Conservation (phyloP, 1,139 yeast genomes). For the Kurtzmaniella quercitrusa region DNA sequence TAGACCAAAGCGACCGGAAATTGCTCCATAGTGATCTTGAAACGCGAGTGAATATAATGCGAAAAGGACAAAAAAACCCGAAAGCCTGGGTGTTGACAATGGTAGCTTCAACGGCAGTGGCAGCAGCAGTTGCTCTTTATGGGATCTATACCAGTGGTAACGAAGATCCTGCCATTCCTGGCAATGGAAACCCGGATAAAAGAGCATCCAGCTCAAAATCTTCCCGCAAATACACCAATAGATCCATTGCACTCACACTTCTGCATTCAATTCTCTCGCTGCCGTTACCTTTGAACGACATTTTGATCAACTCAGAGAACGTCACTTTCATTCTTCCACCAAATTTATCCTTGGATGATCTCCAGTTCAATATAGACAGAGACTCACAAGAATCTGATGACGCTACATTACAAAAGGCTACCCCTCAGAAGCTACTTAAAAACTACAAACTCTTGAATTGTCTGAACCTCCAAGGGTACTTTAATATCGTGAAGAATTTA, state of each 20-base stretch:
- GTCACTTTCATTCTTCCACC: constrained; percentile 48
- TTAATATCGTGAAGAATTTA: constrained; percentile 37
- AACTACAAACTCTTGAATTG: constrained; percentile 42
- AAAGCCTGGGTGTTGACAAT: constrained; percentile 32
- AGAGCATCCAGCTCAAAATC: constrained; percentile 4
- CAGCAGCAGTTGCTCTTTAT: constrained; percentile 17
- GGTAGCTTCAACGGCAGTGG: constrained; percentile 34
- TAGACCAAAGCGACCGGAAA: background rate
- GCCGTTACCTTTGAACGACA: constrained; percentile 37
- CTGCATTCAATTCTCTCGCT: constrained; percentile 40
- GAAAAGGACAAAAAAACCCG: constrained; percentile 22
- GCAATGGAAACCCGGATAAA: too few relatives aligned
- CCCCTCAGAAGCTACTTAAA: constrained; percentile 20
- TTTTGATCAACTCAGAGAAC: constrained; percentile 33
- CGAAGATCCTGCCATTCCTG: background rate
- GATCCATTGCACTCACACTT: constrained; percentile 41
- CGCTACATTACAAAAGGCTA: background rate
- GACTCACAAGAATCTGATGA: background rate
- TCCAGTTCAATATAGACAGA: constrained; percentile 19
- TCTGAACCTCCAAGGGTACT: constrained; percentile 40
- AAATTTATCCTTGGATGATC: constrained; percentile 39
- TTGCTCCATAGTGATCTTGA: too few relatives aligned
- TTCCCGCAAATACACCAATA: constrained; percentile 21
- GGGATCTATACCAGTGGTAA: constrained; percentile 2
- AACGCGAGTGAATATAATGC: background rate